phyloP scores from a whole-genome alignment of 2,329 filamentous ascomycete genomes.

The Escovopsis sp. region DNA sequence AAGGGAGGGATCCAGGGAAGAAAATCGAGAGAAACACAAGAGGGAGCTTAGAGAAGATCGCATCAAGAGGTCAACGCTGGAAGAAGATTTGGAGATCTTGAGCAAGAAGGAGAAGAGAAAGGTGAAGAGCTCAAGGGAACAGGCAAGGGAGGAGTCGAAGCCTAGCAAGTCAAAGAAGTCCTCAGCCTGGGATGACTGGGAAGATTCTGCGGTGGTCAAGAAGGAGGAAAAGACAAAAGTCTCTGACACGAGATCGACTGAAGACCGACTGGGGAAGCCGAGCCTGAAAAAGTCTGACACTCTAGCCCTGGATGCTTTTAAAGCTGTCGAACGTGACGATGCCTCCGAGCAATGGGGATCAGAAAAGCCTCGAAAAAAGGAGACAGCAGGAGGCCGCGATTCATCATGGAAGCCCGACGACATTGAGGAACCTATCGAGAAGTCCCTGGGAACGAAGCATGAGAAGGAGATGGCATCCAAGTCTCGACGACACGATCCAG shows the following conservation, averaged over 20 bases:
- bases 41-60: not conserved
- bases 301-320: slow-evolving; percentile 15
- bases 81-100: not conserved
- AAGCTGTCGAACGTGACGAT: slow-evolving; percentile 27
- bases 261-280: slow-evolving; percentile 12
- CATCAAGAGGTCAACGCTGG: not conserved
- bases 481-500: slow-evolving; percentile 24
- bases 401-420: slow-evolving; percentile 23
- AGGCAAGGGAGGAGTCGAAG: slow-evolving; percentile 8
- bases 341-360: slow-evolving; percentile 43
- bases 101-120: slow-evolving; percentile 8
- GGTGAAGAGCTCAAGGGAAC: slow-evolving; percentile 10
- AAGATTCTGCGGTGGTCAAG: slow-evolving; percentile 10
- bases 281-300: slow-evolving; percentile 12
- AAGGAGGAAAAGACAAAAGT: slow-evolving; percentile 30
- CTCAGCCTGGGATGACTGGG: slow-evolving; percentile 13
- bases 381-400: slow-evolving; percentile 14
- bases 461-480: slow-evolving; percentile 10
- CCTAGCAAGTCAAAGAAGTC: slow-evolving; percentile 10
- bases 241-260: slow-evolving; percentile 22
- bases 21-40: not conserved
- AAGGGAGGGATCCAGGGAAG: not conserved
- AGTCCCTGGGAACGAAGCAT: slow-evolving; percentile 20
- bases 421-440: slow-evolving; percentile 28
- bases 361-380: slow-evolving; percentile 32